These are phyloP conservation scores for Toxoplasma gondii DNA, from an alignment of 169 alveolate species.

Conservation along the genomic window DNA sequence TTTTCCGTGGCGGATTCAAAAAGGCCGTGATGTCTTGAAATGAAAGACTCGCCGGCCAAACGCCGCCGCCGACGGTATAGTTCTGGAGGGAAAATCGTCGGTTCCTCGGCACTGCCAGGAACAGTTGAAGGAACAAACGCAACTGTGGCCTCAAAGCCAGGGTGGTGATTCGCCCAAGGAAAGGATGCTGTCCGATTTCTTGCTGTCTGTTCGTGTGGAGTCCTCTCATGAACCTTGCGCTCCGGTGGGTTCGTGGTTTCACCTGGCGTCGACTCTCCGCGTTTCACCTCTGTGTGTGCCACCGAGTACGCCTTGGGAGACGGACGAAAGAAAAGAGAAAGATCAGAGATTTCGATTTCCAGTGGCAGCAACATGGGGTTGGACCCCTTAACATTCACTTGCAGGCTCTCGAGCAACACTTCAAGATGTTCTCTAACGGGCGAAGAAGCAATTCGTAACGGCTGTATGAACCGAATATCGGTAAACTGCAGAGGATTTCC, in stretches of 20 bases:
- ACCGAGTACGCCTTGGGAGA: neutral
- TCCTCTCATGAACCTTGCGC: neutral
- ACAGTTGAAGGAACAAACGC: neutral
- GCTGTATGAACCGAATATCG: neutral
- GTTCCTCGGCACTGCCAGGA: neutral
- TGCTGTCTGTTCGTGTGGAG: neutral
- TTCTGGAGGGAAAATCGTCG: neutral
- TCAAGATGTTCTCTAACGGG: neutral
- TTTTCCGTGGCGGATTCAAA: neutral
- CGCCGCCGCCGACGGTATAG: neutral
- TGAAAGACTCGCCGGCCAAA: neutral
- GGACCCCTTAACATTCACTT: neutral
- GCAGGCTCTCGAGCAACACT: neutral
- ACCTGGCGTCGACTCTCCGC: neutral
- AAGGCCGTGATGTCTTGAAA: neutral
- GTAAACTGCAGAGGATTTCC: neutral
- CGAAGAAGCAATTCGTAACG: neutral
- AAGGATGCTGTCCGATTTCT: neutral
- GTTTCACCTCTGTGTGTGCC: neutral
- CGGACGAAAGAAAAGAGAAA: neutral
- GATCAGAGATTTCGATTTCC: neutral
- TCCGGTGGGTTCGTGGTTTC: neutral
- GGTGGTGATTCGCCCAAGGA: neutral
- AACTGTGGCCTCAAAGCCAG: conserved; percentile 5
- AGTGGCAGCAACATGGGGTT: conserved; percentile 18